Percentiles rank a stretch among this genome's conserved stretches.
phyloP scores from a whole-genome alignment of 169 alveolate genomes.

The Babesia ovis region DNA sequence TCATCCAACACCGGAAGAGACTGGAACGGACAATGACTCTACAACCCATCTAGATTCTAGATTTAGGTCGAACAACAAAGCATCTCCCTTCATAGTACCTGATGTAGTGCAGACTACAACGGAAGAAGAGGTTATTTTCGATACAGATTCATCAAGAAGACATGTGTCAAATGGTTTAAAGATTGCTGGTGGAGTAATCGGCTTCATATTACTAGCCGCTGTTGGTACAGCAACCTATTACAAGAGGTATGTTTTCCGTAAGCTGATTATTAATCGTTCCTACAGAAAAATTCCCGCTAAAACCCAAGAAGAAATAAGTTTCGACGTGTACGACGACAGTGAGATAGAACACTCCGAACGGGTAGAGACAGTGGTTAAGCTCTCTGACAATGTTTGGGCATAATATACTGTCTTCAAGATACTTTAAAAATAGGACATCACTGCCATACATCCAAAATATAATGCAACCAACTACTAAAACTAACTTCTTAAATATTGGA shows the following conservation, averaged over 20 bases:
- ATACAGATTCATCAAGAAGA: neutral
- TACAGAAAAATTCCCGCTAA: neutral
- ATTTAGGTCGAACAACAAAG: too few relatives aligned
- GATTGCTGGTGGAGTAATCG: slow-evolving; percentile 9
- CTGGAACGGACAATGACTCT: too few relatives aligned
- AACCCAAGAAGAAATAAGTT: neutral
- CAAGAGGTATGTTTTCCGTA: neutral
- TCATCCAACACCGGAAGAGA: too few relatives aligned
- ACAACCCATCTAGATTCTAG: too few relatives aligned
- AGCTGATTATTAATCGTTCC: neutral
- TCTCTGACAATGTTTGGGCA: neutral
- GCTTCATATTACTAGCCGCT: neutral
- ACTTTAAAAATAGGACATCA: neutral
- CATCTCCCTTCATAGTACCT: neutral
- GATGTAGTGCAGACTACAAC: neutral
- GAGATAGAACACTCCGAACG: neutral
- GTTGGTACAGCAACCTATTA: neutral
- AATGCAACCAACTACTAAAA: too few relatives aligned
- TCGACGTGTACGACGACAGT: neutral
- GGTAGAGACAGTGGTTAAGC: neutral
- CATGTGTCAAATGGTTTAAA: slow-evolving; percentile 1
- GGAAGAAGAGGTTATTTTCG: neutral
- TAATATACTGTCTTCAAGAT: neutral
- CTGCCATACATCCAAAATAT: too few relatives aligned
- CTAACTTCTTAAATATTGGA: too few relatives aligned